Evolutionary conservation across 2,329 filamentous ascomycete genomes (phyloP).

Genomic region (Scedosporium minutisporum): DNA sequence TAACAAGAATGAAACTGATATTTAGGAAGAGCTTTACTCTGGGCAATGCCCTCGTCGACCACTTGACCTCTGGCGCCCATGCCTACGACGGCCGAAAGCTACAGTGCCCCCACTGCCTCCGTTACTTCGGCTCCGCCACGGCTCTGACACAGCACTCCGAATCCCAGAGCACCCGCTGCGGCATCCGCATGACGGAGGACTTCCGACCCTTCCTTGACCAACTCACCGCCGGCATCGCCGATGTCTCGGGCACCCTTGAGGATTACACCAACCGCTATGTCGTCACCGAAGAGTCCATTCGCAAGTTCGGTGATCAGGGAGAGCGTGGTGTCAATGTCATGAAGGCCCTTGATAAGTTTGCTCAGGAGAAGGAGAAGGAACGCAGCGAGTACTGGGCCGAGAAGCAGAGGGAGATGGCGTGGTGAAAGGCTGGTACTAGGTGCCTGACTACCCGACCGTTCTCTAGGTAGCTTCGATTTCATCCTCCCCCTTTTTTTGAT

Average conservation of each 20-base stretch:
- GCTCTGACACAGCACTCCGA: slow-evolving; percentile 41
- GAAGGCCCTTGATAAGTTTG: background rate
- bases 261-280: slow-evolving; percentile 14
- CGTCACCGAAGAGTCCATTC: slow-evolving; percentile 12
- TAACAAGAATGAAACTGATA: background rate
- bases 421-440: background rate
- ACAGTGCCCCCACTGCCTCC: slow-evolving; percentile 35
- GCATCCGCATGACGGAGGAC: slow-evolving; percentile 28
- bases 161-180: slow-evolving; percentile 29
- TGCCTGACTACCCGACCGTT: too few species aligned
- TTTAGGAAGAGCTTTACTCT: slow-evolving; percentile 31
- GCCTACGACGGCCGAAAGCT: slow-evolving; percentile 18
- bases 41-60: slow-evolving; percentile 22
- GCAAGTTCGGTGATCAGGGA: background rate
- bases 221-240: slow-evolving; percentile 28
- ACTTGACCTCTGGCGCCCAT: slow-evolving; percentile 36
- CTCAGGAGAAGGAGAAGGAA: background rate
- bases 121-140: slow-evolving; percentile 28
- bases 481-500: too few species aligned
- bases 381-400: background rate
- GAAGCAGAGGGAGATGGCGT: background rate
- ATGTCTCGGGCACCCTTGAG: slow-evolving; percentile 17
- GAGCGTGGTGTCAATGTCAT: background rate
- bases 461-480: too few species aligned
- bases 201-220: slow-evolving; percentile 28